phyloP scores from a whole-genome alignment of 495 filamentous ascomycete species.

The Daldinia concentrica region DNA sequence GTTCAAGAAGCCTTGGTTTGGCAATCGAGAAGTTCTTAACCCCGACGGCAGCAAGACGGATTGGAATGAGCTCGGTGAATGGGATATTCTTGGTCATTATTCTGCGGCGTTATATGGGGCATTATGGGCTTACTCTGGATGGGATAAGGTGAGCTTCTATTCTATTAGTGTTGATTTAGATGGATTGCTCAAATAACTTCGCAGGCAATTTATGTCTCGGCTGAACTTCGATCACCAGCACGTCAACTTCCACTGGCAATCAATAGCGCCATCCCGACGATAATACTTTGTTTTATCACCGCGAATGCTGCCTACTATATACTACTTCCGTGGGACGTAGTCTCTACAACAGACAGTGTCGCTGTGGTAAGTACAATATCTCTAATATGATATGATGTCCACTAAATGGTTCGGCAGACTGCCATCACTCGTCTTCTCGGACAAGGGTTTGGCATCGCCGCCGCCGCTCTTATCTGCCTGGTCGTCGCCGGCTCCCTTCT shows the following conservation, averaged over 20 bases:
- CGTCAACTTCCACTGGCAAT: conserved; percentile 65
- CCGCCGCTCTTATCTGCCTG: conserved; percentile 61
- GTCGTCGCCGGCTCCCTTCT: conserved; percentile 63
- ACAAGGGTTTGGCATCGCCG: conserved; percentile 54
- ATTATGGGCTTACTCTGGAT: conserved; percentile 67
- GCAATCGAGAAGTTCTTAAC: conserved; percentile 52
- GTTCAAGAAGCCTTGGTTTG: conserved; percentile 63
- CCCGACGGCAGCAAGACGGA: conserved; percentile 59
- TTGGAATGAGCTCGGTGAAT: conserved; percentile 55
- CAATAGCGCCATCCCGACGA: conserved; percentile 63
- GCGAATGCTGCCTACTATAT: conserved; percentile 66
- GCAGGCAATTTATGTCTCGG: conserved; percentile 64
- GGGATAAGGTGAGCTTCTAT: conserved; percentile 63
- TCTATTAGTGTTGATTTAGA: not conserved
- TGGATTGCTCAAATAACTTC: conserved; percentile 2
- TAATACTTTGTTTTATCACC: conserved; percentile 63
- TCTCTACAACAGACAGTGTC: conserved; percentile 62
- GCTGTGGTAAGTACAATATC: conserved; percentile 59
- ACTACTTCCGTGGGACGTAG: conserved; percentile 62
- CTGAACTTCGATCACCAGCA: conserved; percentile 59
- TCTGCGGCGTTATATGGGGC: conserved; percentile 64
- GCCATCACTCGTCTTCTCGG: conserved; percentile 63
- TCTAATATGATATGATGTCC: not conserved
- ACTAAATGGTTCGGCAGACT: conserved; percentile 49
- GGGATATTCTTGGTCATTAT: conserved; percentile 63